These are phyloP conservation scores for Phellopilus nigrolimitatus DNA, from an alignment of 1,284 basidiomycete genomes.

Conservation along the genomic window DNA sequence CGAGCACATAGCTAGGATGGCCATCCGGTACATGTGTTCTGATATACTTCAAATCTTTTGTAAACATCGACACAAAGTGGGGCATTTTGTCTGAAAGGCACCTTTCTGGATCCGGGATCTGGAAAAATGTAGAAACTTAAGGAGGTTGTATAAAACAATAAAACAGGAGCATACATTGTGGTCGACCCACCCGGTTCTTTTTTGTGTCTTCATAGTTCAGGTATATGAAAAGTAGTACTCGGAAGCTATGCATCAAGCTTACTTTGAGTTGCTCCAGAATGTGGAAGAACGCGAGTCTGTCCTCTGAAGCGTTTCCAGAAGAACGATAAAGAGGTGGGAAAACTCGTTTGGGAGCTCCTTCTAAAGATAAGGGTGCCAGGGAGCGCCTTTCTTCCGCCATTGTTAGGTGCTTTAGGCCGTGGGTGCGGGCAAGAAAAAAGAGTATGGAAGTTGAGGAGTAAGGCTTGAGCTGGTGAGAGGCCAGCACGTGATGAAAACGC, in stretches of 20 bases:
- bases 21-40: slow-evolving; percentile 99
- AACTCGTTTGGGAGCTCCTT: slow-evolving; percentile 24
- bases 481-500: slow-evolving; percentile 1
- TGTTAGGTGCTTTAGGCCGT: too few relatives aligned
- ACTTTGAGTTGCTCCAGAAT: slow-evolving; percentile 86
- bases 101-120: slow-evolving; percentile 83
- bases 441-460: too few relatives aligned
- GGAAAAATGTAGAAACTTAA: neutral
- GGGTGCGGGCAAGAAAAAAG: too few relatives aligned
- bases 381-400: neutral
- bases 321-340: slow-evolving; percentile 55
- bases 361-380: neutral
- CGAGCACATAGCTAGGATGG: slow-evolving; percentile 81
- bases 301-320: slow-evolving; percentile 51
- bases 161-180: slow-evolving; percentile 51
- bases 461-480: too few relatives aligned
- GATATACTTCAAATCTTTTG: slow-evolving; percentile 60
- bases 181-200: slow-evolving; percentile 91
- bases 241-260: slow-evolving; percentile 1
- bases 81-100: slow-evolving; percentile 27
- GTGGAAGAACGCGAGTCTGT: slow-evolving; percentile 86
- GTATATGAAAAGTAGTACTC: slow-evolving; percentile 2
- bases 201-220: slow-evolving; percentile 68
- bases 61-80: too few relatives aligned
- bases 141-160: neutral